phyloP scores from a whole-genome alignment of 805 yeast species.

The Geotrichum ghanense region DNA sequence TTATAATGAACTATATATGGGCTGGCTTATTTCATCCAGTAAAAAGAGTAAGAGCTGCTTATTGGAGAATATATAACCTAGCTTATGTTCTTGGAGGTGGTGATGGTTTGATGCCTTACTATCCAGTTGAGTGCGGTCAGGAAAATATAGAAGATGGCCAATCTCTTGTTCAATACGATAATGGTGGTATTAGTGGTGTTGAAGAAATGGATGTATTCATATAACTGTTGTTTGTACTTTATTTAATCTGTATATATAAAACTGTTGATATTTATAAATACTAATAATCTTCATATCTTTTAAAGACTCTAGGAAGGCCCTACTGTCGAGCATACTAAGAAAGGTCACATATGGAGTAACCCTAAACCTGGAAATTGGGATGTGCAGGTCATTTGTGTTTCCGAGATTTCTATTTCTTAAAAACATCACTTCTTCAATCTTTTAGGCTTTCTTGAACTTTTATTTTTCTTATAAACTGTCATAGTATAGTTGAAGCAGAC shows the following conservation, averaged over 20 bases:
- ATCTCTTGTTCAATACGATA: not conserved
- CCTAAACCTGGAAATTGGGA: too few species aligned
- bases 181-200: slow-evolving; percentile 3
- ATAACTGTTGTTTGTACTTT: slow-evolving; percentile 9
- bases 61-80: slow-evolving; percentile 73
- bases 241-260: slow-evolving; percentile 1
- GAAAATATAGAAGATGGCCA: slow-evolving; percentile 26
- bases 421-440: too few species aligned
- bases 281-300: too few species aligned
- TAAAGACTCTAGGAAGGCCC: too few species aligned
- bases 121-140: slow-evolving; percentile 35
- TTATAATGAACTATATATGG: slow-evolving; percentile 65
- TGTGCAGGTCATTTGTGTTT: too few species aligned
- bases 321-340: too few species aligned
- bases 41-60: slow-evolving; percentile 66
- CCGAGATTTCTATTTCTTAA: too few species aligned
- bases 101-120: slow-evolving; percentile 73
- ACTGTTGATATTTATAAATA: slow-evolving; percentile 16
- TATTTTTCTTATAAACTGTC: not conserved
- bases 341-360: too few species aligned
- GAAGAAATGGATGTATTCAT: slow-evolving; percentile 39
- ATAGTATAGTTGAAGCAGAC: not conserved
- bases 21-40: slow-evolving; percentile 93
- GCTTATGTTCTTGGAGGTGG: slow-evolving; percentile 56
- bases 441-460: too few species aligned